These are phyloP conservation scores for Antitrichia curtipendula DNA, from an alignment of 225 moss, liverwort and hornwort genomes.

Conservation along the genomic window DNA sequence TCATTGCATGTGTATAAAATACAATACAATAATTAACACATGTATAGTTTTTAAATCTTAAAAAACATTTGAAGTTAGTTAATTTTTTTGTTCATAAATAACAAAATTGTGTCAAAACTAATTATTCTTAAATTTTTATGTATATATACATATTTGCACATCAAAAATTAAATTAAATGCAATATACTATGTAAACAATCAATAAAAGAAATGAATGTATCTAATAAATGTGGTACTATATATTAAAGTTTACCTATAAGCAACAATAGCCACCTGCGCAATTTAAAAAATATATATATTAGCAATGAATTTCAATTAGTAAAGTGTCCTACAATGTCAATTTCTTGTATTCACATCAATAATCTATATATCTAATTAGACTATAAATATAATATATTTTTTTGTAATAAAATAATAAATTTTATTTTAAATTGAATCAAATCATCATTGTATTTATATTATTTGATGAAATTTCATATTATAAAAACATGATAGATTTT, in stretches of 20 bases:
- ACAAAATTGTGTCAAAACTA: fast-evolving
- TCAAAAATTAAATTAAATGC: background rate
- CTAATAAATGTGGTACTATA: background rate
- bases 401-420: background rate
- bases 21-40: background rate
- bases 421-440: background rate
- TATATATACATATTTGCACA: no score
- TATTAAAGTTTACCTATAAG: conserved; percentile 45
- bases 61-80: background rate
- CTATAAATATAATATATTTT: no score
- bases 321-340: no score
- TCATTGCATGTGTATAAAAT: background rate
- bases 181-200: fast-evolving
- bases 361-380: background rate
- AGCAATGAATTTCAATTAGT: background rate
- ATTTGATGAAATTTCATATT: background rate
- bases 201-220: background rate
- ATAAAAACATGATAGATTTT: background rate
- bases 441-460: background rate
- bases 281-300: background rate
- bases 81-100: background rate
- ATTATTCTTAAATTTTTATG: background rate
- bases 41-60: background rate
- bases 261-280: conserved; percentile 72
- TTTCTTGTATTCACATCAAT: background rate